Base-by-base conservation (phyloP, 2,329 filamentous ascomycete genomes). In the Aspergillus japonicus region DNA sequence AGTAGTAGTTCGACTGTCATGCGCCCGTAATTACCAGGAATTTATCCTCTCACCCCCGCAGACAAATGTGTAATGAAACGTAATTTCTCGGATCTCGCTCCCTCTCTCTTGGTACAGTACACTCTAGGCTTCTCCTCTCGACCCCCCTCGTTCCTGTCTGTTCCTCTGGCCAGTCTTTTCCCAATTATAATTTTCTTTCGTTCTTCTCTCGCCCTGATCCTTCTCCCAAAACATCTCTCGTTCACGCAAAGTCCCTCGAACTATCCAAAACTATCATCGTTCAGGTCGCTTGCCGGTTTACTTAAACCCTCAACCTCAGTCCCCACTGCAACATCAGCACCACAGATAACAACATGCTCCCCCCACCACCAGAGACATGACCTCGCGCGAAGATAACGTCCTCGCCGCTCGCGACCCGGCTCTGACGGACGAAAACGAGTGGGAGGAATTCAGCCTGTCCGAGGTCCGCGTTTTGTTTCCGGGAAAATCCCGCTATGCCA, bases 391-490 rank as follows among this genome's bases (percentile, higher is more conserved):
- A 70, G 76, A 80, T 71, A 77, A 71, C 67, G 75, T 81, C 64
- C 75, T 81, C 56, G 73, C 73, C 69, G 67, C 73, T 66, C 75
- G 74, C 68, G 74, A 80, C 69, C 74, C 77, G 62, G 75, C 77
- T 63, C 69, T 80, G 59, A 68, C 71, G 35, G 78, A 81, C 69
- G 78, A 80, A 68, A 79, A 85, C 71, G 80, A 87, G 65, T 88
- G 85, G 83, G 81, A 84, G 54, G 82, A 85, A 62, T 87, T 87
- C 71, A 73, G 77, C 26, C 74, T 89, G 60, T 80, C 73, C 60
- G 80, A 87, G 64, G 84, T 81, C 60, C 81, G 81, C 64, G 79
- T 87, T 49, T 73, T 80, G 58, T 71, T 78, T 48, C 77, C 78
- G 42, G 80, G 81, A 58, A 80, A 81, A 68, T 74, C 75, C 59